A percentile compares a stretch with the other conserved stretches of the same genome.
These are phyloP conservation scores for Zygosaccharomyces sapae DNA, from an alignment of 1,139 yeast species.

Conservation along the genomic window DNA sequence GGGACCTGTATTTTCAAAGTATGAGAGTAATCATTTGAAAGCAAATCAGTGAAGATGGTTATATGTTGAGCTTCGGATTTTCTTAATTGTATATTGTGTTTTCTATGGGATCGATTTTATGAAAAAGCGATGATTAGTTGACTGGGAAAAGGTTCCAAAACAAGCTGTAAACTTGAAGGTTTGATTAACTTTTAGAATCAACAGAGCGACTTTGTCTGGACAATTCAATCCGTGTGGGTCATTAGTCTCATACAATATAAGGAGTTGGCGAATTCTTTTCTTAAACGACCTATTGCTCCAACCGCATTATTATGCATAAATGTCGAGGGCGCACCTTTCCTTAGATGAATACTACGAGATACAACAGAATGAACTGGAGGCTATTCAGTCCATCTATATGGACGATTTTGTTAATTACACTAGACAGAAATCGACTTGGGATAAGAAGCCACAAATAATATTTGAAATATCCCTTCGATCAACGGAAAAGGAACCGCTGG, in stretches of 20 bases:
- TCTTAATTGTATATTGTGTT: background rate
- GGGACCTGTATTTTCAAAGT: background rate
- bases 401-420: constrained; percentile 72
- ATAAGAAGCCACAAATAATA: constrained; percentile 71
- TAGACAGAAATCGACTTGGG: constrained; percentile 69
- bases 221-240: too few relatives aligned
- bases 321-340: constrained; percentile 33
- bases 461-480: constrained; percentile 63
- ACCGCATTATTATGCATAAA: constrained; percentile 14
- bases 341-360: constrained; percentile 41
- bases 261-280: too few relatives aligned
- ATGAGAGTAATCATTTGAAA: background rate
- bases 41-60: background rate
- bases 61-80: background rate
- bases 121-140: constrained; percentile 2
- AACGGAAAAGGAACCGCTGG: constrained; percentile 45
- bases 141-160: background rate
- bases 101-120: background rate
- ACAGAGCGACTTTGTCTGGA: background rate
- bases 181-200: background rate
- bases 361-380: constrained; percentile 52
- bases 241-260: too few relatives aligned
- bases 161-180: background rate
- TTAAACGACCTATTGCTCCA: background rate
- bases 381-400: constrained; percentile 79